A percentile compares a stretch with the other conserved stretches of the same genome.
Conservation (phyloP, 2,329 filamentous ascomycete genomes). For the Stachybotrys echinatus region DNA sequence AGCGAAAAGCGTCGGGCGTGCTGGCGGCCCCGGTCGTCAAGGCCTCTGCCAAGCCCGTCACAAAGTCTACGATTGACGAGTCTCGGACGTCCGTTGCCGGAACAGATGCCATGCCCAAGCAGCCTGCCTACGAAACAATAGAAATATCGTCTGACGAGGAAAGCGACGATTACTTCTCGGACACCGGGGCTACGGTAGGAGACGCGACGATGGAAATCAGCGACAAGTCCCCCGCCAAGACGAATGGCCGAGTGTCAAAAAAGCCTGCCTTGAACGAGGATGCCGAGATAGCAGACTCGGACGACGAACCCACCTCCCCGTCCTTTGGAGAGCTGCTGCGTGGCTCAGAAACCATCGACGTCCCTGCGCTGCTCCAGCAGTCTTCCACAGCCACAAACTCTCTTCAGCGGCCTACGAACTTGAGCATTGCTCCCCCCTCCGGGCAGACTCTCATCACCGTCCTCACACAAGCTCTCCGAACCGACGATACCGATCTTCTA, state of each 20-base stretch:
- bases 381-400: conserved; percentile 19
- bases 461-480: conserved; percentile 87
- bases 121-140: conserved; percentile 37
- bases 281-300: conserved; percentile 29
- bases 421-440: conserved; percentile 55
- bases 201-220: conserved; percentile 2
- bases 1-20: conserved; percentile 54
- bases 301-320: conserved; percentile 49
- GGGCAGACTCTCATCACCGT: conserved; percentile 84
- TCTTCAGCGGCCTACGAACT: conserved; percentile 35
- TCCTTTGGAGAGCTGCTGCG: conserved; percentile 86
- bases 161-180: conserved; percentile 41
- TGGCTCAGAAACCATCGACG: conserved; percentile 70
- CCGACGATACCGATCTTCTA: conserved; percentile 83
- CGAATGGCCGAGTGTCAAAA: conserved; percentile 18
- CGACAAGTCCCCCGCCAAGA: conserved; percentile 4
- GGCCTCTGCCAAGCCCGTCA: conserved; percentile 44
- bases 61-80: conserved; percentile 52
- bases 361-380: conserved; percentile 55
- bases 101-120: conserved; percentile 30
- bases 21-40: conserved; percentile 51
- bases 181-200: conserved; percentile 17
- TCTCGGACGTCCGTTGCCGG: conserved; percentile 48
- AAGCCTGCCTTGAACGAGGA: conserved; percentile 13
- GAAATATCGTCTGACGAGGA: conserved; percentile 53